Evolutionary conservation across 495 filamentous ascomycete species (phyloP), one percentile per base, ranked within the genome.

Genomic region (Daldinia bambusicola): DNA sequence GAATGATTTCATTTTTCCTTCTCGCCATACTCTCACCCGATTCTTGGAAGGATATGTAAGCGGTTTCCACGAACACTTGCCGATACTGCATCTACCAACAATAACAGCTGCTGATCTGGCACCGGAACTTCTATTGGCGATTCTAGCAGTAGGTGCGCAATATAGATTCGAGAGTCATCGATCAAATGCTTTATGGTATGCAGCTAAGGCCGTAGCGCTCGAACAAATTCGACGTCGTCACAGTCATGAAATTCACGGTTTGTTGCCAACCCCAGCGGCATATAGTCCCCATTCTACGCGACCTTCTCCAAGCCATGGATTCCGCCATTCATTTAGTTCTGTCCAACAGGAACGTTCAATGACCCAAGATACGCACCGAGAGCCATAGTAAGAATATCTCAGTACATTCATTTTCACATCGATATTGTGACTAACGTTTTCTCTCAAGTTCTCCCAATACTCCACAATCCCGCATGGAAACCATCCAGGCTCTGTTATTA

Each of bases 121-220:
- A 4, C 80, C 88, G 6, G 88, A 90, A 64, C 76, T 92, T 12
- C 74, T 91, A 16, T 77, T 92, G n/a, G 87, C 89, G 0, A 88
- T 92, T 67, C 77, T 86, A 5, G 84, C 90, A 0, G 81, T 91
- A 4, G 90, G 90, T 6, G 90, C 90, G 3, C 86, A 89, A 43
- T 92, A 91, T 67, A 83, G 90, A 12, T 91, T 91, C 65, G 90
- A 92, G 69, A 89, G 87, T 45, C 85, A 86, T 53, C 82, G 88
- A 38, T 89, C 89, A 0, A 88, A 90, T 68, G 87, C 90, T 12
- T 79, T 93, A 6, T 93, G 91, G 80, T 89, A 91, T 77, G 90
- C 90, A 0, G 84, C 86, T 0, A 86, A 83, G 56, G 78, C 85
- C 0, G 84, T 88, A 30, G 84, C 84, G 2, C 71, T 81, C 10